Evolutionary conservation across 768 basidiomycete species (phyloP).

Genomic region (Leccinum subtestaceum): DNA sequence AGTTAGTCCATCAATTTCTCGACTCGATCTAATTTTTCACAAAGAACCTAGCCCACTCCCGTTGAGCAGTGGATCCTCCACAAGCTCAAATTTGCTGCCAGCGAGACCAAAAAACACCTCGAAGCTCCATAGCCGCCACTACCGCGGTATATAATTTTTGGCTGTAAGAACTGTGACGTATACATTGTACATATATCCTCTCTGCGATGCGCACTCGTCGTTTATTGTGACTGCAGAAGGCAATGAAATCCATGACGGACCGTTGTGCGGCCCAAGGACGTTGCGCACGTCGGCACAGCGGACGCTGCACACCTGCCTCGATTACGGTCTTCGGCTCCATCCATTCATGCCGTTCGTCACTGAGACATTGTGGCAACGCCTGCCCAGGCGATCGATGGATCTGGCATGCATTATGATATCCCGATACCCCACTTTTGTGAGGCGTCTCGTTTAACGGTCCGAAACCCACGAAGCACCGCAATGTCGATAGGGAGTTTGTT

Average conservation of each 20-base stretch:
- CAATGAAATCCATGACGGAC: constrained; percentile 42
- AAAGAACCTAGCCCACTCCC: constrained; percentile 62
- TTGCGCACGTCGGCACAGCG: too few species aligned
- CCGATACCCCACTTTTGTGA: constrained; percentile 38
- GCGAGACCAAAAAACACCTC: constrained; percentile 39
- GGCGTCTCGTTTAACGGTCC: not conserved
- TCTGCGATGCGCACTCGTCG: not conserved
- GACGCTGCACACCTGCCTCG: too few species aligned
- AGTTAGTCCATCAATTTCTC: too few species aligned
- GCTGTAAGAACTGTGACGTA: constrained; percentile 93
- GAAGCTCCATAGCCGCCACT: constrained; percentile 81
- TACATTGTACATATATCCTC: too few species aligned
- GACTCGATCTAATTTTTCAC: constrained; percentile 4
- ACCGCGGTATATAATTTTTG: constrained; percentile 87
- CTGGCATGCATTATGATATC: constrained; percentile 86
- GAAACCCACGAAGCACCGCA: too few species aligned
- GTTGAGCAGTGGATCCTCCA: constrained; percentile 96
- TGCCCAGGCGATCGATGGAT: constrained; percentile 84
- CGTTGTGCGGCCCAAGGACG: too few species aligned
- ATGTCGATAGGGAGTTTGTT: too few species aligned
- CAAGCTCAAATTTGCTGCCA: constrained; percentile 52
- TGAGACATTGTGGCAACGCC: constrained; percentile 96
- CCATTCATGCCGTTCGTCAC: constrained; percentile 65
- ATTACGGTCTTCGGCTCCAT: too few species aligned
- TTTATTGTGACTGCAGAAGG: constrained; percentile 60